Conservation (phyloP, 805 yeast species). For the Barnettozyma populi region DNA sequence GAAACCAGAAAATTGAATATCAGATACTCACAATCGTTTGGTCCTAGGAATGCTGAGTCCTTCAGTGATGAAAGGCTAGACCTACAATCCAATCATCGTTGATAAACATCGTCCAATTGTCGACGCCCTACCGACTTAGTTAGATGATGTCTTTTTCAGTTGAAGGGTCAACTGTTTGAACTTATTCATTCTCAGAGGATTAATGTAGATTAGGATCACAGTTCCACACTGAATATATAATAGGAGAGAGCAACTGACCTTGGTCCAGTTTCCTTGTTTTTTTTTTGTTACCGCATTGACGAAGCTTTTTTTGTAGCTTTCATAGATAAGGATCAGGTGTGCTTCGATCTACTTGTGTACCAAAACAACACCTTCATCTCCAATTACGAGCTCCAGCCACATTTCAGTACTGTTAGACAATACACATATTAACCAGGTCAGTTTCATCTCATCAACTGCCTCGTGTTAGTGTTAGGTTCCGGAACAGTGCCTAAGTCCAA, state of each 20-base stretch:
- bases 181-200: slow-evolving; percentile 50
- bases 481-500: slow-evolving; percentile 66
- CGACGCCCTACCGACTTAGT: slow-evolving; percentile 29
- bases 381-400: slow-evolving; percentile 35
- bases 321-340: too few relatives aligned
- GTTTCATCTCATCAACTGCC: slow-evolving; percentile 43
- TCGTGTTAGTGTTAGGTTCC: slow-evolving; percentile 40
- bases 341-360: slow-evolving; percentile 59
- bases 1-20: too few relatives aligned
- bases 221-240: slow-evolving; percentile 53
- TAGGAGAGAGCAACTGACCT: slow-evolving; percentile 60
- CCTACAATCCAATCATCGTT: slow-evolving; percentile 22
- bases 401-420: slow-evolving; percentile 44
- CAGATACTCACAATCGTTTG: too few relatives aligned
- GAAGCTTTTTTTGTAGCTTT: too few relatives aligned
- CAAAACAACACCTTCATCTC: slow-evolving; percentile 44
- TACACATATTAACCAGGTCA: slow-evolving; percentile 40
- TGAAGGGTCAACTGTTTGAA: slow-evolving; percentile 35
- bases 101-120: slow-evolving; percentile 29
- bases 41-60: slow-evolving; percentile 16
- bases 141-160: slow-evolving; percentile 36
- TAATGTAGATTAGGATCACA: slow-evolving; percentile 67
- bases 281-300: too few relatives aligned
- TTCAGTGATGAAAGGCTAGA: slow-evolving; percentile 18
- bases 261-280: slow-evolving; percentile 39